Conservation (phyloP, 331 rosid genomes). For the Pyrus hybrid region DNA sequence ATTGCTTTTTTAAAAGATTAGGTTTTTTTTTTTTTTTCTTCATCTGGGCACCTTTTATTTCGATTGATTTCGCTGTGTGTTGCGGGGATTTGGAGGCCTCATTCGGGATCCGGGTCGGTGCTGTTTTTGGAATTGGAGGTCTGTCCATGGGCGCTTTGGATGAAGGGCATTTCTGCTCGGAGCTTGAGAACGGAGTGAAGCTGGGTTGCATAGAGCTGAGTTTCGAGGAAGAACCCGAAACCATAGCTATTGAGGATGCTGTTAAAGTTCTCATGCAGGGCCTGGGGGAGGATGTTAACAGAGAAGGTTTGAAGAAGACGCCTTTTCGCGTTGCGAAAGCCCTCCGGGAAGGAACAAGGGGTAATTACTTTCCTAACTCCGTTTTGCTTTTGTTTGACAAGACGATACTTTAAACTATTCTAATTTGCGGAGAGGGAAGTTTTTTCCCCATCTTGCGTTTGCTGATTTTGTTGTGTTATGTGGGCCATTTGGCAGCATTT, state of each 20-base stretch:
- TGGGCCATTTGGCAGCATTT: not conserved
- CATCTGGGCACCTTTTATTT: not conserved
- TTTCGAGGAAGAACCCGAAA: slow-evolving; percentile 42
- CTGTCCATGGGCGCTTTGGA: slow-evolving; percentile 68
- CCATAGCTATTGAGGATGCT: slow-evolving; percentile 58
- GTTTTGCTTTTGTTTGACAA: not conserved
- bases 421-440: not conserved
- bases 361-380: slow-evolving; percentile 15
- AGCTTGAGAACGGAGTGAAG: slow-evolving; percentile 55
- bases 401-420: not conserved
- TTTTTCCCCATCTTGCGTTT: not conserved
- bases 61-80: not conserved
- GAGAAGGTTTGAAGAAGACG: slow-evolving; percentile 82
- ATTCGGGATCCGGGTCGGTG: slow-evolving; percentile 10
- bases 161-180: slow-evolving; percentile 51
- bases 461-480: not conserved
- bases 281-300: slow-evolving; percentile 70
- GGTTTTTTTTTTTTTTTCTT: not conserved
- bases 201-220: slow-evolving; percentile 27
- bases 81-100: not conserved
- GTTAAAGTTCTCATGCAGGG: slow-evolving; percentile 78
- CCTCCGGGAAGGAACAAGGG: slow-evolving; percentile 87
- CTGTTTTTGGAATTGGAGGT: slow-evolving; percentile 16
- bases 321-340: slow-evolving; percentile 97
- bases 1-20: not conserved